These are phyloP conservation scores for Penicillium alfredii DNA, from an alignment of 495 filamentous ascomycete genomes.

Conservation along the genomic window DNA sequence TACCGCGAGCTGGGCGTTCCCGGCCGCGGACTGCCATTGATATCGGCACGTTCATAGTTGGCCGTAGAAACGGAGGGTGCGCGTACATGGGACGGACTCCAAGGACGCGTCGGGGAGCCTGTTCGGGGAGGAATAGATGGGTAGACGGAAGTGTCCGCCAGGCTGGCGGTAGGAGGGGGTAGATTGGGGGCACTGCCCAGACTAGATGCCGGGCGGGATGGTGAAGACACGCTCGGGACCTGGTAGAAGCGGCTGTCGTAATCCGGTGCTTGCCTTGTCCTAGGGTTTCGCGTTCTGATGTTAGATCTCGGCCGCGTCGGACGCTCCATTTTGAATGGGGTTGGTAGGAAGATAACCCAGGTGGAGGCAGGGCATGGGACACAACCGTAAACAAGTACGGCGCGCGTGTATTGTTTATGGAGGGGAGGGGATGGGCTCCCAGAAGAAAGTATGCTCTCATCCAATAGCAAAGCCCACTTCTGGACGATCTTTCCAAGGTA, in stretches of 20 bases:
- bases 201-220: conserved; percentile 50
- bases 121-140: conserved; percentile 46
- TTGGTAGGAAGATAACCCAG: no score
- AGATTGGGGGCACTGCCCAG: conserved; percentile 49
- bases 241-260: conserved; percentile 28
- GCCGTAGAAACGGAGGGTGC: conserved; percentile 47
- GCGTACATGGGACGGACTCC: conserved; percentile 63
- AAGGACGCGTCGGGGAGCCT: conserved; percentile 59
- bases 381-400: no score
- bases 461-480: conserved; percentile 7
- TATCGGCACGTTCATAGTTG: conserved; percentile 76
- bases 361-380: no score
- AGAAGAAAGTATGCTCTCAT: background rate
- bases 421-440: no score
- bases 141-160: conserved; percentile 34
- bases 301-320: conserved; percentile 26
- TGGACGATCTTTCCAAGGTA: no score
- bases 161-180: conserved; percentile 44
- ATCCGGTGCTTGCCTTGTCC: conserved; percentile 19
- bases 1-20: conserved; percentile 86
- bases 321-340: no score
- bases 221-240: conserved; percentile 26
- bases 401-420: no score
- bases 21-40: conserved; percentile 85
- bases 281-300: conserved; percentile 14